These are phyloP conservation scores for Diplotaxis tenuifolia DNA, from an alignment of 345 rosid species.

Conservation along the genomic window DNA sequence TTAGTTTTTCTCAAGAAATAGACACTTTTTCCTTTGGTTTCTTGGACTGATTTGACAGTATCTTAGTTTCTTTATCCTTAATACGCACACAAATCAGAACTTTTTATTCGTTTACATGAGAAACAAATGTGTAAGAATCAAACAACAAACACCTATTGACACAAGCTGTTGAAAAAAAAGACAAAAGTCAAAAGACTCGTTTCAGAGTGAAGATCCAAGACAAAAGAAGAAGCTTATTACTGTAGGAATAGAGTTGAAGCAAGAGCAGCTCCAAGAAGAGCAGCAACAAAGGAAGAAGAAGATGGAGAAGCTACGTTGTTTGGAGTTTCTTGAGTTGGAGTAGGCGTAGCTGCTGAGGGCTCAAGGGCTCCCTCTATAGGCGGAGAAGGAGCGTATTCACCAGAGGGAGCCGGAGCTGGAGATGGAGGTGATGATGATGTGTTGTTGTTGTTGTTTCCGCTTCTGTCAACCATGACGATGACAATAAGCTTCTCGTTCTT, in stretches of 20 bases:
- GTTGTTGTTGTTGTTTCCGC: constrained; percentile 36
- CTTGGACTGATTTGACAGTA: constrained; percentile 19
- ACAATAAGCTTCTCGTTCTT: constrained; percentile 62
- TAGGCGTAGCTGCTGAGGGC: constrained; percentile 49
- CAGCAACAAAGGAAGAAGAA: constrained; percentile 35
- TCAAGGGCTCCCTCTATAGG: constrained; percentile 44
- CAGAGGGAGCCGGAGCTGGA: constrained; percentile 55
- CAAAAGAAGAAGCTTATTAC: constrained; percentile 25
- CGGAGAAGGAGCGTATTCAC: constrained; percentile 52
- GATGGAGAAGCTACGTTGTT: constrained; percentile 45
- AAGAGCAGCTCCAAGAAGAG: constrained; percentile 41
- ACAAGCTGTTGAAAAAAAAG: constrained; percentile 1
- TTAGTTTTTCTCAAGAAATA: no score
- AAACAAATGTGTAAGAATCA: constrained; percentile 32
- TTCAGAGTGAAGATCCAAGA: not conserved
- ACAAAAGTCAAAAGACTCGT: not conserved
- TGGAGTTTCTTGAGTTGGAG: constrained; percentile 27
- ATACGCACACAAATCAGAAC: constrained; percentile 24
- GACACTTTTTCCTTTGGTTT: no score
- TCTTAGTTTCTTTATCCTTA: constrained; percentile 14
- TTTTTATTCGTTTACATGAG: constrained; percentile 29
- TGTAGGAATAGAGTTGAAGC: constrained; percentile 52
- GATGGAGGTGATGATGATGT: constrained; percentile 36
- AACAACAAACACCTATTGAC: constrained; percentile 31
- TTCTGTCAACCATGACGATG: constrained; percentile 67